These are phyloP conservation scores for Mycena pura DNA, from an alignment of 768 basidiomycete species.

Conservation along the genomic window DNA sequence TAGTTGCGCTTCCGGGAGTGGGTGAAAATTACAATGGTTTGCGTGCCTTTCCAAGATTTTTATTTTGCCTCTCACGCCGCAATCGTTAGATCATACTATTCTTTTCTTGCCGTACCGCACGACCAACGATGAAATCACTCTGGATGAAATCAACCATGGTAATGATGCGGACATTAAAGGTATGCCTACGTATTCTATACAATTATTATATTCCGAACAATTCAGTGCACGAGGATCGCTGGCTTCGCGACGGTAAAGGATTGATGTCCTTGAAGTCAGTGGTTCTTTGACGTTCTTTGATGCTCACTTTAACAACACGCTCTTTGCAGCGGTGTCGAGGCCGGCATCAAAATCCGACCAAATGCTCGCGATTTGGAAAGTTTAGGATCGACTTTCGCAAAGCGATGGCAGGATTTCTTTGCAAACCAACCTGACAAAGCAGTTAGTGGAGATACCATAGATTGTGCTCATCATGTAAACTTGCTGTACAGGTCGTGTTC, in stretches of 20 bases:
- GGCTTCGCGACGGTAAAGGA: slow-evolving; percentile 48
- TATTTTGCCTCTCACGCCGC: background rate
- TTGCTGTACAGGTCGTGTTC: too few species aligned
- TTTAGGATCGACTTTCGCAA: slow-evolving; percentile 56
- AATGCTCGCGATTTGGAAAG: slow-evolving; percentile 52
- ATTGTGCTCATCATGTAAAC: too few species aligned
- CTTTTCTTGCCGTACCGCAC: slow-evolving; percentile 49
- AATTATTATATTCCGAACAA: background rate
- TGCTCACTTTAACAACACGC: too few species aligned
- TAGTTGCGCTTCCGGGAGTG: slow-evolving; percentile 76
- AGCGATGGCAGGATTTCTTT: slow-evolving; percentile 59
- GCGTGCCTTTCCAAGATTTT: background rate
- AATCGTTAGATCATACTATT: slow-evolving; percentile 49
- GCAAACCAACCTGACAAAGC: slow-evolving; percentile 61
- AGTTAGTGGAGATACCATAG: too few species aligned
- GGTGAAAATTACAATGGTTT: slow-evolving; percentile 75
- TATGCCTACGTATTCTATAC: slow-evolving; percentile 31
- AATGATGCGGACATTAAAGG: slow-evolving; percentile 46
- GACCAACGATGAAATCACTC: slow-evolving; percentile 51
- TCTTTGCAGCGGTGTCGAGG: slow-evolving; percentile 53
- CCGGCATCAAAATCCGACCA: slow-evolving; percentile 64
- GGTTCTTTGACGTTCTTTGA: too few species aligned
- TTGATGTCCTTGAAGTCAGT: slow-evolving; percentile 42
- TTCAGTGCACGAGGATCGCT: slow-evolving; percentile 34
- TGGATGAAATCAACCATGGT: slow-evolving; percentile 54